These are phyloP conservation scores for Solanum rostratum DNA, from an alignment of 257 asterid genomes.

Conservation along the genomic window DNA sequence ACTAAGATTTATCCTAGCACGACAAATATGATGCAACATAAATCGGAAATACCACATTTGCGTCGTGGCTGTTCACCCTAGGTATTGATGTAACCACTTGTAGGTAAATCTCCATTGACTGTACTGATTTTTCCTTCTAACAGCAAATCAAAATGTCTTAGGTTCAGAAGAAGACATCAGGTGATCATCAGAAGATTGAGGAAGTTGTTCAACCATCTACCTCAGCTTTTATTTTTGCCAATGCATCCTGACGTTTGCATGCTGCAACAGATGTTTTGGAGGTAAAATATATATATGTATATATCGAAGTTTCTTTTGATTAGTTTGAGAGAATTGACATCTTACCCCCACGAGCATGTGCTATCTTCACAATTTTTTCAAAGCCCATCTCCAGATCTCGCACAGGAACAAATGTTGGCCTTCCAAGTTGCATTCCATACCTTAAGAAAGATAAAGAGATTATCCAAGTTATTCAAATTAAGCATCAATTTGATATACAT, in stretches of 20 bases:
- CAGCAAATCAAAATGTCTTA: constrained; percentile 13
- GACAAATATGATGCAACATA: not conserved
- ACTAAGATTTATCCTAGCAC: not conserved
- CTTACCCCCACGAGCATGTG: constrained; percentile 92
- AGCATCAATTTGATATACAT: not conserved
- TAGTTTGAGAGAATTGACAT: not conserved
- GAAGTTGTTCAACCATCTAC: constrained; percentile 23
- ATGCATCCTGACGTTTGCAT: constrained; percentile 67
- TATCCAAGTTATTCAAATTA: constrained; percentile 9
- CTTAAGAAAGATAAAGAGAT: constrained; percentile 27
- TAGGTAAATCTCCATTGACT: constrained; percentile 54
- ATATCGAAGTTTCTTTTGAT: not conserved
- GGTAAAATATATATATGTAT: not conserved
- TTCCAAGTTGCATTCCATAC: constrained; percentile 62
- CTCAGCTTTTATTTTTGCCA: constrained; percentile 67
- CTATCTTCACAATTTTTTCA: constrained; percentile 79
- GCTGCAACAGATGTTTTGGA: constrained; percentile 32
- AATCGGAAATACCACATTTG: constrained; percentile 46
- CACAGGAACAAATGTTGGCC: constrained; percentile 81
- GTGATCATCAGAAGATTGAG: not conserved
- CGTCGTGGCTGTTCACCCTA: constrained; percentile 79
- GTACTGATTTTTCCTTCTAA: constrained; percentile 70
- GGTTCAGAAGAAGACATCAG: not conserved
- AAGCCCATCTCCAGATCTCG: constrained; percentile 85
- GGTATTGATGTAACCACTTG: constrained; percentile 87